phyloP scores from a whole-genome alignment of 2,329 filamentous ascomycete species.

The Xylaria sp. region DNA sequence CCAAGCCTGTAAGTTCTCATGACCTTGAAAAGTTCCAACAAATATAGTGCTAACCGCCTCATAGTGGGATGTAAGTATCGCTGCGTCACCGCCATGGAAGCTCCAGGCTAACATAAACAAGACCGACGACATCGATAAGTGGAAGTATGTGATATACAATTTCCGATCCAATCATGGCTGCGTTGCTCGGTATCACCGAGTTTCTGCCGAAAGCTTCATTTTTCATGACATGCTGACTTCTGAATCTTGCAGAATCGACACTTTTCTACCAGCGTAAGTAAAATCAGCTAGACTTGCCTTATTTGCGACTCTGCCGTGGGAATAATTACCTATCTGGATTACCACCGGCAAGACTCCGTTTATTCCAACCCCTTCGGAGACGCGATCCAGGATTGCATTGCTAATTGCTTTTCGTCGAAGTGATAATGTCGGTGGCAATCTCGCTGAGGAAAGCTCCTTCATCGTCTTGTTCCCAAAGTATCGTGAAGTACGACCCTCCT shows the following conservation, averaged over 20 bases:
- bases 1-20: constrained; percentile 38
- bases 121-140: constrained; percentile 96
- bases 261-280: constrained; percentile 75
- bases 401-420: constrained; percentile 25
- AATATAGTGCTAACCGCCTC: constrained; percentile 25
- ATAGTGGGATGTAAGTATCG: constrained; percentile 39
- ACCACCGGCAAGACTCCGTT: neutral
- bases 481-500: constrained; percentile 78
- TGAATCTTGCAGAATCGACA: constrained; percentile 57
- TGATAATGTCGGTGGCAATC: constrained; percentile 86
- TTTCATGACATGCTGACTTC: constrained; percentile 23
- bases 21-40: neutral
- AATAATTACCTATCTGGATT: neutral
- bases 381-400: neutral
- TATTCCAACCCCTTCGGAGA: neutral
- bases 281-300: neutral
- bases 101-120: constrained; percentile 66
- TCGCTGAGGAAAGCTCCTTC: constrained; percentile 94
- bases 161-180: neutral
- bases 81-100: neutral
- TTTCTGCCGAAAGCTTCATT: constrained; percentile 64
- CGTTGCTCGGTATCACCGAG: constrained; percentile 70
- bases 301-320: neutral
- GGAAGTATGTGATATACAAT: constrained; percentile 64
- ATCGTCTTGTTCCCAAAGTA: constrained; percentile 89